Base-by-base conservation (phyloP, 768 basidiomycete species). In the Hygrocybe coccinea region DNA sequence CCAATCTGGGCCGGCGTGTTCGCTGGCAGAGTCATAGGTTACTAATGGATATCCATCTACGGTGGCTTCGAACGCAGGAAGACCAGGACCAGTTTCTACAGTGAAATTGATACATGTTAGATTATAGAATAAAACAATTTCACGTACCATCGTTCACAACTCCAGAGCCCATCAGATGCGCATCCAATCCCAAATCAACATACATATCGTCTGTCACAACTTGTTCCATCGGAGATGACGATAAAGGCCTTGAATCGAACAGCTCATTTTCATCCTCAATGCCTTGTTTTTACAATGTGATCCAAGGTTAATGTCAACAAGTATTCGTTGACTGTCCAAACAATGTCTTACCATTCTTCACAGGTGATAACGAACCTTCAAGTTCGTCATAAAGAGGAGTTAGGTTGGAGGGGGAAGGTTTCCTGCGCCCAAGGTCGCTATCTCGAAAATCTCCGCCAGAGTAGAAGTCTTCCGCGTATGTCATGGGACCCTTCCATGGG, bases 401-500 rank as follows among this genome's bases (percentile, higher is more conserved):
- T 11, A 54, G 43, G 29, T 55, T 41, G n/a, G 44, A 48, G 3
- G 54, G 45, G 2, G 44, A 48, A 21, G 2, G 14, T n/a, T 19
- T 10, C 10, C 44, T 22, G 21, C 14, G 17, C 4, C 15, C 15
- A 2, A 43, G 33, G 34, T 49, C 54, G 15, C n/a, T n/a, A 4
- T 55, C 47, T 6, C 19, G 55, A 36, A 72, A 25, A 50, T 79
- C 77, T 1, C 77, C 79, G 11, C 76, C 78, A 5, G 76, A 69
- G 56, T 75, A 76, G 56, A 69, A 74, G 60, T 77, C 76, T 57
- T 77, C 75, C 1, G 76, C 74, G 43, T 71, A 74, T 5, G 64
- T 69, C 24, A 63, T 64, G 5, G 77, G 71, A 22, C 70, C 74
- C 35, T 61, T 60, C 77, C 76, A 79, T 25, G 69, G 69, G 60